Evolutionary conservation across 768 basidiomycete species (phyloP), one percentile per base, ranked within the genome.

Genomic region (Kwoniella botswanensis): DNA sequence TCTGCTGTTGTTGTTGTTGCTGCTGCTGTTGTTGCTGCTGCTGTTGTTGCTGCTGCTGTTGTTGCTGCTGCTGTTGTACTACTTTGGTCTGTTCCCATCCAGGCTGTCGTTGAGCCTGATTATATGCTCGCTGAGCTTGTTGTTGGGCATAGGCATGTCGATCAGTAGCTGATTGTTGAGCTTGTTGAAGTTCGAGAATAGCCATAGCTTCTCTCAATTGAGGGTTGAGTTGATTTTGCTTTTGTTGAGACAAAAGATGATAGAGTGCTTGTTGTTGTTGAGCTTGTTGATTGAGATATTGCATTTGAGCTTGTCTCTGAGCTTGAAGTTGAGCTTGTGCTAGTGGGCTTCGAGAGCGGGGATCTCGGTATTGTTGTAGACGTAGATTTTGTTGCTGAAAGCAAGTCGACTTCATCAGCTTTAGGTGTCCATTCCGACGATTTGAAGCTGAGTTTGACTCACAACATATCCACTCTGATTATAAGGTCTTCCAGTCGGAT

Each of bases 1-100:
- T 65, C 58, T 75, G 74, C 52, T 67, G 68, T 18, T 72, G 64
- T 29, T 69, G 60, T 22, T 72, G 67, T 43, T 66, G 68, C 13
- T 58, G 57, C n/a, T n/a, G n/a, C n/a, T n/a, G n/a, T n/a, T n/a
- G n/a, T n/a, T n/a, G n/a, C 35, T 74, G 70, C 42, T 74, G 67
- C n/a, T 52, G 58, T 52, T 67, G 71, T 17, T 75, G 74, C 52
- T 67, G 68, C 12, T 72, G 64, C 22, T 69, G 60, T 22, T 72
- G 67, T 43, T 66, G 68, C 35, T 74, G 70, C 42, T 74, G 67
- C n/a, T 52, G 58, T 52, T 67, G 71, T 17, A 65, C 43, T 7
- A 54, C 22, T 42, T 43, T 58, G 24, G 55, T 54, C 43, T 63
- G 54, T 26, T 71, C 64, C 22, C 60, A 29, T 24, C 43, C 59